Percentiles rank a stretch among this genome's conserved stretches.
These are phyloP conservation scores for Rhodofomes roseus DNA, from an alignment of 1,284 basidiomycete genomes.

Conservation along the genomic window DNA sequence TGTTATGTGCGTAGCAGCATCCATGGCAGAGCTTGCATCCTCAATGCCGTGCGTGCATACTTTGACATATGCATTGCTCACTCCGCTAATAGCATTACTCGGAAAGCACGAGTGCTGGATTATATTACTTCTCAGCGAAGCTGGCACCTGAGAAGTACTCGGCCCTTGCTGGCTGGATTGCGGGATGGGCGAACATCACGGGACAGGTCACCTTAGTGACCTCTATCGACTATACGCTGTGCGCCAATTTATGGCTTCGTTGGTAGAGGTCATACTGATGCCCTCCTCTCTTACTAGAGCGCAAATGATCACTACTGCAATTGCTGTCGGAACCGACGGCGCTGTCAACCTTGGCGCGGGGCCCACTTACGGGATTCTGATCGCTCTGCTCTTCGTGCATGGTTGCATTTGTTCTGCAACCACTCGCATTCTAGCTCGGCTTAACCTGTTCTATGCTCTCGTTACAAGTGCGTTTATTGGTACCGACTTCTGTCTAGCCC, in stretches of 20 bases:
- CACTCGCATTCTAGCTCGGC: conserved; percentile 56
- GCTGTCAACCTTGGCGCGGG: conserved; percentile 45
- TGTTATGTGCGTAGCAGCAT: conserved; percentile 59
- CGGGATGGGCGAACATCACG: conserved; percentile 62
- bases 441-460: conserved; percentile 64
- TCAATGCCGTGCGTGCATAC: conserved; percentile 62
- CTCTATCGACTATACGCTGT: conserved; percentile 70
- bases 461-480: conserved; percentile 44
- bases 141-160: conserved; percentile 57
- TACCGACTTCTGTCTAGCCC: neutral
- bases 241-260: too few species aligned
- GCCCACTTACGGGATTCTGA: conserved; percentile 60
- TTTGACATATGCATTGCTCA: neutral
- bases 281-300: too few species aligned
- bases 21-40: conserved; percentile 67
- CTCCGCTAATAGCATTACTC: neutral
- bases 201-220: conserved; percentile 61
- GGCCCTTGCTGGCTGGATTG: conserved; percentile 70
- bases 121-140: conserved; percentile 76
- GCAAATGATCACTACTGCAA: conserved; percentile 71
- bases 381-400: conserved; percentile 56
- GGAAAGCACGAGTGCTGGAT: conserved; percentile 42
- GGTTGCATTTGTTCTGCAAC: conserved; percentile 70
- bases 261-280: too few species aligned
- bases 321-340: conserved; percentile 56